Conservation (phyloP, 257 asterid genomes). For the Nicotiana noctiflora region DNA sequence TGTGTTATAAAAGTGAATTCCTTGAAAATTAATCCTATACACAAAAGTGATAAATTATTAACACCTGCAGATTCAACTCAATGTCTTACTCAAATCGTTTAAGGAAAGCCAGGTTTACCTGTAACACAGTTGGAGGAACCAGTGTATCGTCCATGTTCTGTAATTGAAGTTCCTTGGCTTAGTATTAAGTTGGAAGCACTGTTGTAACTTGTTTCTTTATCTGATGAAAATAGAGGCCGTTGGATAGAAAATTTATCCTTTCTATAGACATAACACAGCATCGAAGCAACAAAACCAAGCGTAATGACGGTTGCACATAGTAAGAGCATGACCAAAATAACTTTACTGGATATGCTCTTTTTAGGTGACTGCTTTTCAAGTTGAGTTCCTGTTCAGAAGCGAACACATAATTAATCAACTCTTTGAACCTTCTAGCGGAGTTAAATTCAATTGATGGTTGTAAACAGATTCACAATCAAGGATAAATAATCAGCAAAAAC, state of each 20-base stretch:
- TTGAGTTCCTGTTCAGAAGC: constrained; percentile 42
- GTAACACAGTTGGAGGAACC: constrained; percentile 31
- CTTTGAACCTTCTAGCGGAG: not conserved
- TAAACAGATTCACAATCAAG: not conserved
- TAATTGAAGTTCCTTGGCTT: constrained; percentile 37
- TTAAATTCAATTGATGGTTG: not conserved
- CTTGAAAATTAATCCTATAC: not conserved
- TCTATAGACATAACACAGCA: constrained; percentile 37
- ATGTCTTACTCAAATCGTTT: not conserved
- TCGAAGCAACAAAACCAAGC: constrained; percentile 45
- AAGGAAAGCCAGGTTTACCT: constrained; percentile 30
- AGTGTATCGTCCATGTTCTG: constrained; percentile 29
- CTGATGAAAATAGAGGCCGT: constrained; percentile 50
- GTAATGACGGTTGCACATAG: constrained; percentile 41
- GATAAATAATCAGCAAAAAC: not conserved
- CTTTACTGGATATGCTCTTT: constrained; percentile 44
- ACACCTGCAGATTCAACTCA: not conserved
- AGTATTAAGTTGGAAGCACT: constrained; percentile 51
- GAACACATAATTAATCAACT: constrained; percentile 5
- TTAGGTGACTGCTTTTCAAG: constrained; percentile 34
- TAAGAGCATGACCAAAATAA: constrained; percentile 40
- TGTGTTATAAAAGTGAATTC: not conserved
- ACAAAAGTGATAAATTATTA: not conserved
- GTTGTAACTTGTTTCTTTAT: constrained; percentile 53
- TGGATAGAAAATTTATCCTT: constrained; percentile 39